Base-by-base conservation (phyloP, 2,329 filamentous ascomycete genomes). In the Drechslerella dactyloides region DNA sequence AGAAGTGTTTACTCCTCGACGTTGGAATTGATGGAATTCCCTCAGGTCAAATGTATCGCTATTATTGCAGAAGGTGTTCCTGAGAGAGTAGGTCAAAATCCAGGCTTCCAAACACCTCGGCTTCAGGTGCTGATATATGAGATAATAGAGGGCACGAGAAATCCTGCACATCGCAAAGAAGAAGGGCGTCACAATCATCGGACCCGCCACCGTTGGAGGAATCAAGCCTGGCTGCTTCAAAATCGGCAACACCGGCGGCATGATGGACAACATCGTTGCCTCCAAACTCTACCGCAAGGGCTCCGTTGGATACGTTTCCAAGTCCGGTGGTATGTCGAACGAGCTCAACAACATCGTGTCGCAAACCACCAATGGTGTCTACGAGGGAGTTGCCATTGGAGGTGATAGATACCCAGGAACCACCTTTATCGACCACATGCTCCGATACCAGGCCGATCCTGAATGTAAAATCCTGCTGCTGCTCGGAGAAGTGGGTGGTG, bases 231-330 rank as follows among this genome's bases (percentile, higher is more conserved):
- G 94, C 82, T 91, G 90, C 81, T 99, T 93, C 90, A 99, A 97
- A 88, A 99, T 99, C 76, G 94, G 94, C 81, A 99, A 99, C 87
- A 99, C 94, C 78, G 94, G 94, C 87, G 94, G 94, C 83, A 99
- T 99, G 94, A 99, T 99, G 94, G 94, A 99, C 87, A 99, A 99
- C 87, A 99, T 99, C 79, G 94, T 99, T 75, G 92, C 94, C 77
- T 97, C 94, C 81, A 99, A 99, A 89, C 91, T 99, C 74, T 99
- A 99, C 89, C 93, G 94, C 83, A 94, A 94, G 84, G 94, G 94
- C 78, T 97, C 94, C 77, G 93, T 99, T 76, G 94, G 91, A 78
- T 99, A 99, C 83, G 94, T 99, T 82, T 97, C 93, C 86, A 99
- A 99, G 87, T 99, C 94, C 69, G 94, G 94, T 80, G 94, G 94